Evolutionary conservation across 2,329 filamentous ascomycete species (phyloP).

Genomic region (Nemania serpens): DNA sequence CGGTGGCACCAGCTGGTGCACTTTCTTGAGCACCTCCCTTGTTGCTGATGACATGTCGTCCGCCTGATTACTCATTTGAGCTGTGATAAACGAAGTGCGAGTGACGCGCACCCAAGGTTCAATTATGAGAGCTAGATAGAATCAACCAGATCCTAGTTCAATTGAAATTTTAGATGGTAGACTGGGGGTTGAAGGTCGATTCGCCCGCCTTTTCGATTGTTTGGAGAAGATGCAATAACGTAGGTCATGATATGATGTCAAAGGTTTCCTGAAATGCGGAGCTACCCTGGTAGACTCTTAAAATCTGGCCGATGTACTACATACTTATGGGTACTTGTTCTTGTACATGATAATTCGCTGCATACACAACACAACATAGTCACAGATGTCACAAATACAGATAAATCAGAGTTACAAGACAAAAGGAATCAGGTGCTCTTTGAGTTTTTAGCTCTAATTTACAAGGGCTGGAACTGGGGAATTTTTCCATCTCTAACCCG

Average conservation of each 20-base stretch:
- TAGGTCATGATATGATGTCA: constrained; percentile 19
- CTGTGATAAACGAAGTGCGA: background rate
- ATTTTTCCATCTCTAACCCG: constrained; percentile 49
- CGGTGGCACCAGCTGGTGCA: constrained; percentile 88
- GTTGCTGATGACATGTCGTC: constrained; percentile 69
- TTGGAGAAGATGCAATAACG: background rate
- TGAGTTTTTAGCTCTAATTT: constrained; percentile 65
- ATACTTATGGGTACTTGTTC: too few relatives aligned
- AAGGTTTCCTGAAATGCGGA: constrained; percentile 9
- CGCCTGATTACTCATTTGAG: constrained; percentile 35
- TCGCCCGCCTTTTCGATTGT: background rate
- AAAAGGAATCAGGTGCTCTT: constrained; percentile 67
- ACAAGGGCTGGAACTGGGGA: constrained; percentile 59
- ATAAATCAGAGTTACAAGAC: constrained; percentile 41
- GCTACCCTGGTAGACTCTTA: constrained; percentile 1
- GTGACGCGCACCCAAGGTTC: background rate
- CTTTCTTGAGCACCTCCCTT: constrained; percentile 76
- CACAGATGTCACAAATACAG: constrained; percentile 13
- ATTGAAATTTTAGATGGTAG: background rate
- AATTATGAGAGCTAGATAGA: background rate
- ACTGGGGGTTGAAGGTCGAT: background rate
- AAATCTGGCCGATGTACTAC: too few relatives aligned
- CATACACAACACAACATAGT: too few relatives aligned
- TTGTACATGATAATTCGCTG: too few relatives aligned
- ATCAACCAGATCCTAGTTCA: background rate